A percentile compares a stretch with the other conserved stretches of the same genome.
phyloP scores from a whole-genome alignment of 2,329 filamentous ascomycete genomes.

The Teratosphaeria destructans region DNA sequence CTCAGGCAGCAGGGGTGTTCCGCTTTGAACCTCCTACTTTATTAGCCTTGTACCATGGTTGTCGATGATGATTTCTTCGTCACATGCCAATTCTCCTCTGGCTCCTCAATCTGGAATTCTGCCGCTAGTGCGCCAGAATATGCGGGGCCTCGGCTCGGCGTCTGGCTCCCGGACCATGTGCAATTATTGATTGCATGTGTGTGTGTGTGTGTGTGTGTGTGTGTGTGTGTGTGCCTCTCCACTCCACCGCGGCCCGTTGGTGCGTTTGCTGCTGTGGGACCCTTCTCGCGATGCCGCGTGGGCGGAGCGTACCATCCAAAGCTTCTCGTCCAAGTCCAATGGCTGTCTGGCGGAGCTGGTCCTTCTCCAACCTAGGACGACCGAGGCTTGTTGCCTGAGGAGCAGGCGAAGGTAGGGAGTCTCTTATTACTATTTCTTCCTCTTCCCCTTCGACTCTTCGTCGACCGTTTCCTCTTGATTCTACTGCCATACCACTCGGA shows the following conservation, averaged over 20 bases:
- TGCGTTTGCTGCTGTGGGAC: neutral
- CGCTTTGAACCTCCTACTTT: neutral
- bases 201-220: neutral
- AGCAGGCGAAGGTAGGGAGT: neutral
- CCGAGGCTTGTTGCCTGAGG: neutral
- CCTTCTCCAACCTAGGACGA: neutral
- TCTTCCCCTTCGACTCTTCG: neutral
- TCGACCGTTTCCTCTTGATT: neutral
- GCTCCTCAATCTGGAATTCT: neutral
- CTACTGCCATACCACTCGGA: neutral
- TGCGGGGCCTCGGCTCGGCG: neutral
- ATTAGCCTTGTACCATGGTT: too few species aligned
- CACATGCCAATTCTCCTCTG: neutral
- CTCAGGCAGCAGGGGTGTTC: neutral
- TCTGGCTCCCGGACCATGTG: neutral
- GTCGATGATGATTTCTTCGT: neutral
- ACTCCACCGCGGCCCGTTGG: neutral
- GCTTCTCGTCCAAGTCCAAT: neutral
- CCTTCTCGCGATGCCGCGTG: neutral
- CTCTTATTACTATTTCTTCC: neutral
- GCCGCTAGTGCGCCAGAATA: neutral
- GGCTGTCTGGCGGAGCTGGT: neutral
- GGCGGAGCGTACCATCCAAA: neutral
- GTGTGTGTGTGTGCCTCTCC: too few species aligned
- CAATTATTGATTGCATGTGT: neutral